phyloP scores from a whole-genome alignment of 2,329 filamentous ascomycete genomes.

The Lecanicillium sp. region DNA sequence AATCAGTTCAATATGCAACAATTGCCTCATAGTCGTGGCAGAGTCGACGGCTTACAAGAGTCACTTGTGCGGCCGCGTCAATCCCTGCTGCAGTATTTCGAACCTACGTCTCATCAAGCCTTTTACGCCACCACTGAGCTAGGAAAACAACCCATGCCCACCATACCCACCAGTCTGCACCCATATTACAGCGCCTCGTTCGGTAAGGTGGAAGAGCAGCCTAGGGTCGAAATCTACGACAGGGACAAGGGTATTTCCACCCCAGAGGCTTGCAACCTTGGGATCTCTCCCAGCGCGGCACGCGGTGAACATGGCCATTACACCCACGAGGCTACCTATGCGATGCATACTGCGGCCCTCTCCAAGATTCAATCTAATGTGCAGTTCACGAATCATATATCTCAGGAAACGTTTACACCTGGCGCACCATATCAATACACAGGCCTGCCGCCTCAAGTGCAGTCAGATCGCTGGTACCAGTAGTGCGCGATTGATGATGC shows the following conservation, averaged over 20 bases:
- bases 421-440: constrained; percentile 23
- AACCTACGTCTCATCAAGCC: constrained; percentile 36
- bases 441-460: constrained; percentile 30
- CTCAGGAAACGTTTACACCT: constrained; percentile 23
- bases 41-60: constrained; percentile 35
- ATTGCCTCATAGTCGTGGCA: constrained; percentile 39
- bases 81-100: constrained; percentile 36
- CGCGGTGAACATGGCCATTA: constrained; percentile 51
- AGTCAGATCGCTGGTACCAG: constrained; percentile 47
- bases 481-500: constrained; percentile 52
- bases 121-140: constrained; percentile 57
- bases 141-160: constrained; percentile 53
- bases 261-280: constrained; percentile 51
- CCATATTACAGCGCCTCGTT: constrained; percentile 43
- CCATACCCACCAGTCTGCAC: constrained; percentile 49
- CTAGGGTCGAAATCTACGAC: constrained; percentile 43
- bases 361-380: constrained; percentile 36
- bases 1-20: constrained; percentile 32
- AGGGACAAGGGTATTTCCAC: constrained; percentile 36
- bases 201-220: constrained; percentile 37
- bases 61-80: constrained; percentile 28
- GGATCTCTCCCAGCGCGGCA: constrained; percentile 48
- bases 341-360: constrained; percentile 39
- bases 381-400: constrained; percentile 34
- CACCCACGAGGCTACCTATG: constrained; percentile 44